Evolutionary conservation across 2,329 filamentous ascomycete species (phyloP).

Genomic region (Trichoderma simmonsii): DNA sequence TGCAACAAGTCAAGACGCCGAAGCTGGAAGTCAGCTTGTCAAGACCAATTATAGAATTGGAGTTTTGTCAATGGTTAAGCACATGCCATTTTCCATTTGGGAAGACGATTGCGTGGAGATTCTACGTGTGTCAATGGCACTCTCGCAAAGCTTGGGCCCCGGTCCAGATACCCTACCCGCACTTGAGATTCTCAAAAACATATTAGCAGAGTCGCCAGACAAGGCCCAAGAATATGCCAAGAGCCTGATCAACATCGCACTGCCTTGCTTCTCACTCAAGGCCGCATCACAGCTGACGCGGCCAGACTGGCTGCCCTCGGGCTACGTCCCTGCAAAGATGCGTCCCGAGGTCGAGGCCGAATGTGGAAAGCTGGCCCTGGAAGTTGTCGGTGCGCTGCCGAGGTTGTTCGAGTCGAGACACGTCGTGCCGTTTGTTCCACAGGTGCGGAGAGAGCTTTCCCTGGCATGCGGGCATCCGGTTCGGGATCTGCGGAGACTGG

Average conservation of each 20-base stretch:
- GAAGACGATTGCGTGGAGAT: constrained; percentile 48
- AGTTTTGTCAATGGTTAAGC: constrained; percentile 47
- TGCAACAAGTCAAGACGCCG: constrained; percentile 35
- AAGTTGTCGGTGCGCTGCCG: constrained; percentile 48
- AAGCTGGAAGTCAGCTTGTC: constrained; percentile 28
- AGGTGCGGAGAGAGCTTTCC: constrained; percentile 46
- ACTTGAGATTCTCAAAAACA: constrained; percentile 46
- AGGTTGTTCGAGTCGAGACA: constrained; percentile 46
- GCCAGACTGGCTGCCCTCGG: constrained; percentile 32
- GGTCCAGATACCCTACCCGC: constrained; percentile 47
- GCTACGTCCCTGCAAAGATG: constrained; percentile 21
- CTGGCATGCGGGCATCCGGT: constrained; percentile 52
- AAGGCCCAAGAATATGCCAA: constrained; percentile 47
- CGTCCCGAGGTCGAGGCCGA: constrained; percentile 28
- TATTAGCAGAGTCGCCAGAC: constrained; percentile 46
- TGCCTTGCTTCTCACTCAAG: constrained; percentile 37
- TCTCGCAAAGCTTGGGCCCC: constrained; percentile 41
- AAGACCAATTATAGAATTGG: constrained; percentile 45
- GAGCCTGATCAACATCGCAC: constrained; percentile 46
- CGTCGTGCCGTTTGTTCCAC: constrained; percentile 43
- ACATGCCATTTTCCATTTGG: constrained; percentile 51
- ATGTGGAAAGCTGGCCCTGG: constrained; percentile 47
- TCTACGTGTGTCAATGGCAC: constrained; percentile 48
- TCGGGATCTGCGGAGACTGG: constrained; percentile 50
- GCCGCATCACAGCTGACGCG: constrained; percentile 25